These are phyloP conservation scores for Cichorium intybus DNA, from an alignment of 140 eudicot species.

Conservation along the genomic window DNA sequence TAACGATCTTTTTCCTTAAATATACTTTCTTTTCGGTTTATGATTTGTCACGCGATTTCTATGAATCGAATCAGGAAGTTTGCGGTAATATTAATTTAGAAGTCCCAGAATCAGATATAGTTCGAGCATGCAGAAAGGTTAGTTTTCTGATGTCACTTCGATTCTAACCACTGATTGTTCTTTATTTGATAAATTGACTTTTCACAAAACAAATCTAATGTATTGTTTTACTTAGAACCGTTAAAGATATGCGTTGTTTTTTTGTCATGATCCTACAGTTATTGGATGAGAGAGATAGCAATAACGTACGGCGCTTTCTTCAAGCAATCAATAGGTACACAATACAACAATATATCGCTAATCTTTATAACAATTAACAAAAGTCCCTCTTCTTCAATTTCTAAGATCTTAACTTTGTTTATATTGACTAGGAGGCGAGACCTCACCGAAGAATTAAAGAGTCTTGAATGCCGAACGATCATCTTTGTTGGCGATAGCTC, in stretches of 20 bases:
- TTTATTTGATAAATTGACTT: background rate
- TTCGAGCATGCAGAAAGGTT: conserved; percentile 88
- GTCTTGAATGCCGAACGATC: conserved; percentile 73
- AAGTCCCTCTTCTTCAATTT: conserved; percentile 2
- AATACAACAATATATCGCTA: background rate
- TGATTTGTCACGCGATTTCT: background rate
- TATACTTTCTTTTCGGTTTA: background rate
- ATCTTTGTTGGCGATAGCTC: conserved; percentile 81
- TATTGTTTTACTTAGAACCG: no score
- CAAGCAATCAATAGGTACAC: conserved; percentile 69
- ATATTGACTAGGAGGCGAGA: conserved; percentile 61
- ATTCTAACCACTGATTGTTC: background rate
- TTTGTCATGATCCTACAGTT: conserved; percentile 50
- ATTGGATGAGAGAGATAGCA: conserved; percentile 78
- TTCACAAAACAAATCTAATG: no score
- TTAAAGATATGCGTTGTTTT: background rate
- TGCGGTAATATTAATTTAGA: conserved; percentile 60
- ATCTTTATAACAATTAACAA: background rate
- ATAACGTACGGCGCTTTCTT: conserved; percentile 73
- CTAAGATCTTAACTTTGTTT: background rate
- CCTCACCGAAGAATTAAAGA: conserved; percentile 60
- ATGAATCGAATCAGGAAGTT: conserved; percentile 46
- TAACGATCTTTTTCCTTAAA: background rate
- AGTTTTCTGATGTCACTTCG: conserved; percentile 22
- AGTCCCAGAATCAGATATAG: conserved; percentile 75